Evolutionary conservation across 139 green algal species (phyloP).

Genomic region (Micromonas pusilla): DNA sequence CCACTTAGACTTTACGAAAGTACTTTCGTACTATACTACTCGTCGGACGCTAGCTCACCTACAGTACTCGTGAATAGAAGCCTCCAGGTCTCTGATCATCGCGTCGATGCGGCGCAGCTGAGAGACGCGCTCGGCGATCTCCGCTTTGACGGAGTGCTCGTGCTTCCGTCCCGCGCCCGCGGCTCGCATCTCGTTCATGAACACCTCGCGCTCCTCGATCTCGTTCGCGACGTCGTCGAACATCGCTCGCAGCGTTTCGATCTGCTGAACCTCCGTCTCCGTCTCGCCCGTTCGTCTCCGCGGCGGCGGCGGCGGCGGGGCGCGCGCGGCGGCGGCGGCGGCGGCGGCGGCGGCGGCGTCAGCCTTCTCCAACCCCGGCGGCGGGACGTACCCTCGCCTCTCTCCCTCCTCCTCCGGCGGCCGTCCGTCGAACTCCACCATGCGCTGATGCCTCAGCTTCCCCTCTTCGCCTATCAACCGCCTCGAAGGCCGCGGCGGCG

Average conservation of each 20-base stretch:
- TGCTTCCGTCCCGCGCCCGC: neutral
- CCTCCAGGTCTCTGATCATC: too few relatives aligned
- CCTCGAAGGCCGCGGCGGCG: neutral
- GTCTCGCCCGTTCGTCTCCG: too few relatives aligned
- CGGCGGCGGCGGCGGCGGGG: too few relatives aligned
- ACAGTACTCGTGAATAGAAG: too few relatives aligned
- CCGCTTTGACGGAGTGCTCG: neutral
- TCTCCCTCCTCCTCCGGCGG: neutral
- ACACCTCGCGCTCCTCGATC: neutral
- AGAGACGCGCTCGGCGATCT: neutral
- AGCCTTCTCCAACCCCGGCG: too few relatives aligned
- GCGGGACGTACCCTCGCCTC: too few relatives aligned
- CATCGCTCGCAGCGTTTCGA: neutral
- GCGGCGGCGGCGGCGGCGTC: too few relatives aligned
- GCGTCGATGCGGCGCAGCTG: neutral
- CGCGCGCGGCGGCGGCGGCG: too few relatives aligned
- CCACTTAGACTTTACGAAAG: too few relatives aligned
- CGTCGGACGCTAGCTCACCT: too few relatives aligned
- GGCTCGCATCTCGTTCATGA: neutral
- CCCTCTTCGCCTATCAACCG: neutral
- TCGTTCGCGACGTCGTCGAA: neutral
- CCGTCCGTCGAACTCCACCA: neutral
- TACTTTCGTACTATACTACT: too few relatives aligned
- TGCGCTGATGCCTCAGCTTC: neutral
- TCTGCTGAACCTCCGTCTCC: too few relatives aligned